Percentiles rank a stretch among this genome's conserved stretches.
Conservation (phyloP, 192 early-diverging fungal genomes). For the Diversispora epigaea region DNA sequence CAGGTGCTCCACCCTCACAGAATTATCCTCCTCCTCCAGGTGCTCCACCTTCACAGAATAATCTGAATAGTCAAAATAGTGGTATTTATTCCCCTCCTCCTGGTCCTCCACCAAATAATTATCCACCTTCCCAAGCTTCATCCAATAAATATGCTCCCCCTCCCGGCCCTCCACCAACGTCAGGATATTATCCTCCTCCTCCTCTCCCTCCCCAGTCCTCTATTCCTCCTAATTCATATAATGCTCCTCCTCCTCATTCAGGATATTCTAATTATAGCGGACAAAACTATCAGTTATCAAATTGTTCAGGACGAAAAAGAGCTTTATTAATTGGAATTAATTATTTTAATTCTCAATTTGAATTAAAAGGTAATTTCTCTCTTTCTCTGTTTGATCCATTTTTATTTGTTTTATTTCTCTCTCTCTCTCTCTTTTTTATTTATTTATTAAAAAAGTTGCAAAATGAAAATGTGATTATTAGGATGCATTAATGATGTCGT, state of each 20-base stretch:
- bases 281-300: constrained; percentile 49
- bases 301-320: constrained; percentile 67
- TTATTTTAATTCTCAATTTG: constrained; percentile 64
- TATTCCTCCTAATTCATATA: constrained; percentile 17
- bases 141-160: constrained; percentile 30
- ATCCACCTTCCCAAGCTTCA: constrained; percentile 8
- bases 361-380: constrained; percentile 48
- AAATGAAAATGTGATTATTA: constrained; percentile 52
- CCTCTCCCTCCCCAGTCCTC: constrained; percentile 20
- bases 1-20: constrained; percentile 1
- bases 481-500: constrained; percentile 86
- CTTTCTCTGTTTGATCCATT: background rate
- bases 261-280: too few species aligned
- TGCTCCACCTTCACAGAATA: constrained; percentile 13
- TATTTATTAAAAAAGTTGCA: constrained; percentile 81
- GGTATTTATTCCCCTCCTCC: constrained; percentile 4
- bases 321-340: constrained; percentile 94
- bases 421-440: constrained; percentile 24
- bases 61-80: background rate
- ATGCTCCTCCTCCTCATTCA: constrained; percentile 30
- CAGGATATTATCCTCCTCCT: constrained; percentile 17
- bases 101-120: constrained; percentile 27
- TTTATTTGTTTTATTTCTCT: background rate
- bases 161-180: constrained; percentile 25
- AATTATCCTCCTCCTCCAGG: constrained; percentile 26